A percentile compares a stretch with the other conserved stretches of the same genome.
These are phyloP conservation scores for Phanerodontia chrysosporium DNA, from an alignment of 768 basidiomycete genomes.

Conservation along the genomic window DNA sequence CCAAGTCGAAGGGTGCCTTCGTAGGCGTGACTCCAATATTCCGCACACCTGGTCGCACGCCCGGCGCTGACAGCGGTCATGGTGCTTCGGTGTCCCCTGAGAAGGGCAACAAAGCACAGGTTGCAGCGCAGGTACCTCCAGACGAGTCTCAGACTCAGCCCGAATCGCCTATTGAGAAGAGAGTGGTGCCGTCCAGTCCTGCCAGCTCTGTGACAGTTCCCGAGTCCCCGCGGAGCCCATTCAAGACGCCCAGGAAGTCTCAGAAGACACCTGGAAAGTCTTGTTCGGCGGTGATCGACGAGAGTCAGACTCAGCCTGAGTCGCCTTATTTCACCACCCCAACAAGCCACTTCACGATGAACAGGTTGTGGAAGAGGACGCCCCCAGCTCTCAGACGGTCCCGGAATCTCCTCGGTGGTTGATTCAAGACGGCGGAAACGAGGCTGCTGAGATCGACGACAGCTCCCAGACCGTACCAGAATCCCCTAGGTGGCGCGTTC, in stretches of 20 bases:
- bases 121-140: background rate
- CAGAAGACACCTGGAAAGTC: background rate
- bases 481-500: slow-evolving; percentile 3
- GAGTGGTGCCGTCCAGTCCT: background rate
- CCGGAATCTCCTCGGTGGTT: slow-evolving; percentile 8
- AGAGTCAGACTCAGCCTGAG: slow-evolving; percentile 3
- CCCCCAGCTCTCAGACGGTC: slow-evolving; percentile 3
- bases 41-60: background rate
- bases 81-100: background rate
- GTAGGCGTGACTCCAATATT: background rate
- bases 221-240: background rate
- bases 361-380: background rate
- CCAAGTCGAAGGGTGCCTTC: background rate
- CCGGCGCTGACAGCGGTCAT: background rate
- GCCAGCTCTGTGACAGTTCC: background rate
- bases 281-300: background rate
- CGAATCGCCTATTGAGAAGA: background rate
- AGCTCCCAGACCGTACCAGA: slow-evolving; percentile 8
- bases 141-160: slow-evolving; percentile 7
- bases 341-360: background rate
- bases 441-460: background rate
- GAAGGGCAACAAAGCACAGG: background rate
- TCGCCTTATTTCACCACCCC: background rate
- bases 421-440: slow-evolving; percentile 1
- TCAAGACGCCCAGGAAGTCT: background rate